Evolutionary conservation across 805 yeast species (phyloP).

Genomic region (Pichia nakasei): DNA sequence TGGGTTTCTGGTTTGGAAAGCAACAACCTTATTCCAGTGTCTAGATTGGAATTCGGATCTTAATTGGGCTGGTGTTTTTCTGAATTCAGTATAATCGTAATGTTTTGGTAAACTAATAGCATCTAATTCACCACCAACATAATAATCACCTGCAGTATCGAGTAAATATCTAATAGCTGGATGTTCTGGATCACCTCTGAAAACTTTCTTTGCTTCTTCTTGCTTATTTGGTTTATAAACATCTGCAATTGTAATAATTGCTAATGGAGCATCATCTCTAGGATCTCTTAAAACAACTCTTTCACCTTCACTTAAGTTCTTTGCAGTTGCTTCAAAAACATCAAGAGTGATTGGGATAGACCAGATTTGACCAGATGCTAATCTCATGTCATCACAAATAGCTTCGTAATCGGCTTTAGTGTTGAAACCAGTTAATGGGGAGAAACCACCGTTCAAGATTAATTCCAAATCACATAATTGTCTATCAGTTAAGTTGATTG

Average conservation of each 20-base stretch:
- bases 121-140: constrained; percentile 81
- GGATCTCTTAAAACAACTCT: constrained; percentile 72
- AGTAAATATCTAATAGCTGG: constrained; percentile 76
- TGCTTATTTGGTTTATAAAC: constrained; percentile 75
- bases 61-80: constrained; percentile 87
- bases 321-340: constrained; percentile 41
- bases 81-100: constrained; percentile 79
- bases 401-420: constrained; percentile 58
- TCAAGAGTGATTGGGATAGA: constrained; percentile 90
- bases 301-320: constrained; percentile 44
- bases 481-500: constrained; percentile 63
- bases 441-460: constrained; percentile 88
- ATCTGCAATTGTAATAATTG: constrained; percentile 72
- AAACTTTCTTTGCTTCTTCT: constrained; percentile 75
- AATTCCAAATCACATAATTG: constrained; percentile 91
- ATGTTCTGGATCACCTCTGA: constrained; percentile 95
- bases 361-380: constrained; percentile 74
- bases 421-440: constrained; percentile 67
- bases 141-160: constrained; percentile 70
- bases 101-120: constrained; percentile 81
- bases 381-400: constrained; percentile 61
- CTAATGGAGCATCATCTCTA: constrained; percentile 69
- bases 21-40: constrained; percentile 86
- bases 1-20: constrained; percentile 97
- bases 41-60: constrained; percentile 73